A percentile compares a stretch with the other conserved stretches of the same genome.
These are phyloP conservation scores for Globisporangium apiculatum DNA, from an alignment of 352 stramenopile genomes.

Conservation along the genomic window DNA sequence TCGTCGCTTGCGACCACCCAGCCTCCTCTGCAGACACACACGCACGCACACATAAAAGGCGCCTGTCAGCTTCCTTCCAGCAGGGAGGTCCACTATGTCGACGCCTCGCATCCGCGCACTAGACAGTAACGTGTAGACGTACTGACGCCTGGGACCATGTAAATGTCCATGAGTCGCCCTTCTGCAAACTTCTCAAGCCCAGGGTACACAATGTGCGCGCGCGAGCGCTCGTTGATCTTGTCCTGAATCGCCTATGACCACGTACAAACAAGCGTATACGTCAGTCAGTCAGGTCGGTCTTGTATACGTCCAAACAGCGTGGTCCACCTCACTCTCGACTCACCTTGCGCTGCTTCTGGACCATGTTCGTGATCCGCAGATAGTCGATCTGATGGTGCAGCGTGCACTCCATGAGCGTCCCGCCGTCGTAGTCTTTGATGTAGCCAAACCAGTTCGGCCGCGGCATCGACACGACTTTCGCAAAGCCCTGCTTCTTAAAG, in stretches of 20 bases:
- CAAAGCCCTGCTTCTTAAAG: conserved; percentile 96
- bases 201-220: conserved; percentile 63
- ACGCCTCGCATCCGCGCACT: not conserved
- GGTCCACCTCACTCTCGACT: conserved; percentile 1
- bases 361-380: conserved; percentile 93
- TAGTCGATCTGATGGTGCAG: conserved; percentile 98
- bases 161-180: conserved; percentile 79
- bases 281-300: conserved; percentile 5
- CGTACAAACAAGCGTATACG: conserved; percentile 2
- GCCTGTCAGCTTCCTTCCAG: no score
- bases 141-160: conserved; percentile 84
- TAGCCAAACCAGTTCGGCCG: conserved; percentile 93
- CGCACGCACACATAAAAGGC: conserved; percentile 2
- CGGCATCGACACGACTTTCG: conserved; percentile 84
- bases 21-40: conserved; percentile 56
- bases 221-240: conserved; percentile 74
- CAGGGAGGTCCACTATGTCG: no score
- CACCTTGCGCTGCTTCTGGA: conserved; percentile 92
- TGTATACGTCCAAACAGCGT: not conserved
- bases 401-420: conserved; percentile 99
- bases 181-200: conserved; percentile 71
- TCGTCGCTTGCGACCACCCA: conserved; percentile 76
- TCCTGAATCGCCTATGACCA: conserved; percentile 60
- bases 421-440: conserved; percentile 99
- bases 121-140: conserved; percentile 21